These are phyloP conservation scores for Pseudomonodictys pantanalensis DNA, from an alignment of 495 filamentous ascomycete species.

Conservation along the genomic window DNA sequence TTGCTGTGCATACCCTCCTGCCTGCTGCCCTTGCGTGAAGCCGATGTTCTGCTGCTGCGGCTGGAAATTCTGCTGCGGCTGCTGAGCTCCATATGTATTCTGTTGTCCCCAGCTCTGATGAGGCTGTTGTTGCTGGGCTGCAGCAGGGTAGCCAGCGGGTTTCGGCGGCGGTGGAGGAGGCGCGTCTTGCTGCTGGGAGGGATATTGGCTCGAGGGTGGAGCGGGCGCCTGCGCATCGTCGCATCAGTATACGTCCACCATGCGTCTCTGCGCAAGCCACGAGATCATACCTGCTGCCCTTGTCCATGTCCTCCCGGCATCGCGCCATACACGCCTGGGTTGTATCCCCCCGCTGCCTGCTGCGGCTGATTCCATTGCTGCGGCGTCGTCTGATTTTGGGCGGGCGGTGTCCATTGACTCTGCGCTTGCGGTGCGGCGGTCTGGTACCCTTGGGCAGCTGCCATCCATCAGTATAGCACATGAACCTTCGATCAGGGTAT, in stretches of 20 bases:
- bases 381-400: slow-evolving; percentile 5
- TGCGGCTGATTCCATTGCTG: slow-evolving; percentile 29
- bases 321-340: slow-evolving; percentile 27
- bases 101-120: slow-evolving; percentile 22
- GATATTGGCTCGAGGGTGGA: slow-evolving; percentile 5
- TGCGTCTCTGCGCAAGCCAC: not conserved
- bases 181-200: slow-evolving; percentile 16
- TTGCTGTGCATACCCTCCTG: slow-evolving; percentile 16
- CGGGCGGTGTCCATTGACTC: slow-evolving; percentile 27
- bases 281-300: slow-evolving; percentile 7
- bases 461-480: not conserved
- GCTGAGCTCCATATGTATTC: slow-evolving; percentile 10
- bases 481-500: not conserved
- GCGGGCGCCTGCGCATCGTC: not conserved
- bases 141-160: slow-evolving; percentile 20
- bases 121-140: slow-evolving; percentile 23
- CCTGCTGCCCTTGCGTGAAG: slow-evolving; percentile 18
- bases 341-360: slow-evolving; percentile 19
- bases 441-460: slow-evolving; percentile 25
- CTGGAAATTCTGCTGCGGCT: slow-evolving; percentile 13
- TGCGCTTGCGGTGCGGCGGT: slow-evolving; percentile 14
- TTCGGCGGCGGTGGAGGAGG: slow-evolving; percentile 31
- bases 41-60: slow-evolving; percentile 11
- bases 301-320: slow-evolving; percentile 26
- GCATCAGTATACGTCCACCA: not conserved